Evolutionary conservation across 2,329 filamentous ascomycete genomes (phyloP), one percentile per base, ranked within the genome.

Genomic region (Pseudogymnoascus sp.): DNA sequence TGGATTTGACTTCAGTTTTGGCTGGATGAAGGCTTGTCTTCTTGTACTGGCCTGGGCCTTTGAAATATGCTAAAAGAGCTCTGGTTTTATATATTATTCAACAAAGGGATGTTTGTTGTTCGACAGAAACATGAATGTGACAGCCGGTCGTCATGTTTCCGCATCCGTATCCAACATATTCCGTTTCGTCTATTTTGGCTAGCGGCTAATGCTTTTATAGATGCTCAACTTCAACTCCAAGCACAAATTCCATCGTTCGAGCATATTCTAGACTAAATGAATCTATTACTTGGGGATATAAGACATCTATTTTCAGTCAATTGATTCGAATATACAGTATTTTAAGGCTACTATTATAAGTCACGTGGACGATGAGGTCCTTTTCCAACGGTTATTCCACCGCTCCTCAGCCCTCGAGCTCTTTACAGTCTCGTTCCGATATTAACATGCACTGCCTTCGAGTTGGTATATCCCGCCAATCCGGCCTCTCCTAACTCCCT

Each of bases 401-500:
- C n/a, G 30, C 18, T 15, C 25, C n/a, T 28, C n/a, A 30, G 14
- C n/a, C 25, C 25, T 50, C 14, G 30, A 50, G 0, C 25, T 9
- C n/a, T 15, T 38, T 68, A 71, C n/a, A 71, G 50, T 35, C 57
- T 63, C 18, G 38, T 64, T 1, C 69, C 69, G 62, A 72, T 66
- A 66, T 75, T 74, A 60, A 75, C 72, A 68, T 75, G 73, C 59
- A 76, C 72, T 41, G 72, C 70, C 67, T 75, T 75, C 30, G 68
- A 67, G 65, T 74, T 71, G 20, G 68, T 71, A 66, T 75, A 80
- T 1, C 71, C 76, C 30, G 76, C 75, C 9, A 78, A 64, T 0
- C 75, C 76, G 0, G 74, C 75, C 67, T 78, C 76, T 2, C 76
- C 76, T 6, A 78, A 63, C 64, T 83, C 77, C 18, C 80, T 70